phyloP scores from a whole-genome alignment of 2,329 filamentous ascomycete genomes.

The Aspergillus oerlinghausenensis region DNA sequence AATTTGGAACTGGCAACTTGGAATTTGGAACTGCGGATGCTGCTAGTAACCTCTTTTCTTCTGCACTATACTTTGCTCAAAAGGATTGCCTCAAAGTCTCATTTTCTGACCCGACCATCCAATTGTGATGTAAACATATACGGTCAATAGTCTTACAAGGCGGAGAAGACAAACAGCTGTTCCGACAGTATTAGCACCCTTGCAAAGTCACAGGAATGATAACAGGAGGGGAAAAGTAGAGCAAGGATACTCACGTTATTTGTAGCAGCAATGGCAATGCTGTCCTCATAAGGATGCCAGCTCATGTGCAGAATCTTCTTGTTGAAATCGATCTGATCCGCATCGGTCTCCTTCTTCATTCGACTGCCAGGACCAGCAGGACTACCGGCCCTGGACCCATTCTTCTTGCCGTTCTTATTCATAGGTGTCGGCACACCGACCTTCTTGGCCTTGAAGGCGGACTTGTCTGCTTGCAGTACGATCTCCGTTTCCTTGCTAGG shows the following conservation, averaged over 20 bases:
- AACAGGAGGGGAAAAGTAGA: background rate
- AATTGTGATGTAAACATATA: constrained; percentile 18
- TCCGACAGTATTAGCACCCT: constrained; percentile 13
- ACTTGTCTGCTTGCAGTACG: constrained; percentile 96
- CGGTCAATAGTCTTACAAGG: constrained; percentile 48
- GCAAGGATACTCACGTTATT: constrained; percentile 76
- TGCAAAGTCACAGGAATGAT: background rate
- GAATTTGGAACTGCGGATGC: constrained; percentile 19
- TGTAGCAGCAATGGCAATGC: constrained; percentile 97
- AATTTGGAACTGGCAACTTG: constrained; percentile 20
- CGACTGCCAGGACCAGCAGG: constrained; percentile 83
- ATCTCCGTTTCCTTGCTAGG: constrained; percentile 95
- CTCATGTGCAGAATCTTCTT: constrained; percentile 99
- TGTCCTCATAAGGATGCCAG: constrained; percentile 99
- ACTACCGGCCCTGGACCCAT: constrained; percentile 79
- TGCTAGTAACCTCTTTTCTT: constrained; percentile 20
- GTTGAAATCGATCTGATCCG: constrained; percentile 99
- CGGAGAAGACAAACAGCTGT: constrained; percentile 74
- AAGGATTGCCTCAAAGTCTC: constrained; percentile 4
- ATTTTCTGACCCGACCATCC: constrained; percentile 20
- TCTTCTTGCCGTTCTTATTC: constrained; percentile 85
- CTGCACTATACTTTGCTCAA: constrained; percentile 9
- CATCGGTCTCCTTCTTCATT: constrained; percentile 98
- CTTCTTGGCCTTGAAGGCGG: constrained; percentile 99
- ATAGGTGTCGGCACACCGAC: constrained; percentile 96